Base-by-base conservation (phyloP, 2,329 filamentous ascomycete genomes). In the Penicillium thymicola region DNA sequence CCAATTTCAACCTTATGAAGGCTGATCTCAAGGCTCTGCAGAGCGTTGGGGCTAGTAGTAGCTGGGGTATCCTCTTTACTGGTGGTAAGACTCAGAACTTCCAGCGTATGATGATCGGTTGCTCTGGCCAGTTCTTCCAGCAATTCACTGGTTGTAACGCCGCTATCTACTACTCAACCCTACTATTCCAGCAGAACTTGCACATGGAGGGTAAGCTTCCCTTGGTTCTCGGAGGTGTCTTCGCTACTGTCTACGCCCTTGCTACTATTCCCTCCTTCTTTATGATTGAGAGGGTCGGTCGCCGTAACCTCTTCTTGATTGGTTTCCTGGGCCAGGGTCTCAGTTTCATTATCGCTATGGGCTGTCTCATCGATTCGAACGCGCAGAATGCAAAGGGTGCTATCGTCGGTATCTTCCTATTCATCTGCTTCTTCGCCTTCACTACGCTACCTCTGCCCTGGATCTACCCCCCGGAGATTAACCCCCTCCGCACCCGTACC, bases 381-480 rank as follows among this genome's bases (percentile, higher is more conserved):
- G 10, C 44, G 10, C 40, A 58, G 32, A 65, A 61, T n/a, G 60
- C 71, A 18, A 70, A 71, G 57, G 71, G 71, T 59, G 71, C 71
- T 14, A 61, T 78, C 7, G 84, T 86, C 1, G 85, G 85, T 55
- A 72, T 88, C 32, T 88, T 88, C 72, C 80, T 83, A 2, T 89
- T 87, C 71, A 88, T 88, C 60, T 81, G 81, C 16, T 85, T 84
- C 58, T 88, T 88, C 60, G 85, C 84, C 18, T 84, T 84, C 0
- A 86, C 82, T 0, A 84, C 82, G 79, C 69, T 87, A 3, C 83
- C 84, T 14, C 77, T 86, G 27, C 84, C 85, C 2, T 88, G 83
- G 85, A 59, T 71, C 44, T 71, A 73, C 60, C 72, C 78, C 0
- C 76, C 79, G 46, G 81, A 81, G 55, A 74, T 81, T 67, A 80